Percentiles rank a stretch among this genome's conserved stretches.
Conservation (phyloP, 345 rosid species). For the Conringia planisiliqua region DNA sequence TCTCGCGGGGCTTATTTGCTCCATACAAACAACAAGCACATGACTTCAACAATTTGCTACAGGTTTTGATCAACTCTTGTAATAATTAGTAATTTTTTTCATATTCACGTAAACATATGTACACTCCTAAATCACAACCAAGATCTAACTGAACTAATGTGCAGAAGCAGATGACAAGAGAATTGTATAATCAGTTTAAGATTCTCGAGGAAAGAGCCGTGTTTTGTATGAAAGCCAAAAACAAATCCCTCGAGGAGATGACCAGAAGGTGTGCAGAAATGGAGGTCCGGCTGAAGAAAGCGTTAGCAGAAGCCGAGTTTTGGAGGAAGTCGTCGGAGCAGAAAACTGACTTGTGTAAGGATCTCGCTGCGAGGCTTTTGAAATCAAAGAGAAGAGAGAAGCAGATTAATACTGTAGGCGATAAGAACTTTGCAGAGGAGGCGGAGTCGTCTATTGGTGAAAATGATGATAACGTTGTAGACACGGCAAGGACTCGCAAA, state of each 20-base stretch:
- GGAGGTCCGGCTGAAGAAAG: background rate
- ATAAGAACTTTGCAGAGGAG: background rate
- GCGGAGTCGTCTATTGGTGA: conserved; percentile 12
- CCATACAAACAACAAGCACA: background rate
- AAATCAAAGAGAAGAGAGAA: background rate
- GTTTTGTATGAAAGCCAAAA: background rate
- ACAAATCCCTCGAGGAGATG: background rate
- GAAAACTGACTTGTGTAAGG: background rate
- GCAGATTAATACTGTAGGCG: accelerated
- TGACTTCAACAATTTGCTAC: background rate
- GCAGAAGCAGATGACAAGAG: background rate
- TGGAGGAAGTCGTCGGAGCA: background rate
- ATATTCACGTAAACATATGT: background rate
- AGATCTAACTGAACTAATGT: too few species aligned
- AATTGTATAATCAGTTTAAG: background rate
- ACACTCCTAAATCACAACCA: too few species aligned
- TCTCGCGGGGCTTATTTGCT: background rate
- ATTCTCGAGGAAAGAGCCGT: background rate
- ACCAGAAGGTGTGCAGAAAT: background rate
- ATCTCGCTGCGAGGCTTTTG: background rate
- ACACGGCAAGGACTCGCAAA: background rate
- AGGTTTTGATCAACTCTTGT: background rate
- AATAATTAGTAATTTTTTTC: background rate
- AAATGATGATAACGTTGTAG: background rate
- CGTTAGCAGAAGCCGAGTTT: background rate